A percentile compares a stretch with the other conserved stretches of the same genome.
These are phyloP conservation scores for Angomonas deanei DNA, from an alignment of 208 protist species.

Conservation along the genomic window DNA sequence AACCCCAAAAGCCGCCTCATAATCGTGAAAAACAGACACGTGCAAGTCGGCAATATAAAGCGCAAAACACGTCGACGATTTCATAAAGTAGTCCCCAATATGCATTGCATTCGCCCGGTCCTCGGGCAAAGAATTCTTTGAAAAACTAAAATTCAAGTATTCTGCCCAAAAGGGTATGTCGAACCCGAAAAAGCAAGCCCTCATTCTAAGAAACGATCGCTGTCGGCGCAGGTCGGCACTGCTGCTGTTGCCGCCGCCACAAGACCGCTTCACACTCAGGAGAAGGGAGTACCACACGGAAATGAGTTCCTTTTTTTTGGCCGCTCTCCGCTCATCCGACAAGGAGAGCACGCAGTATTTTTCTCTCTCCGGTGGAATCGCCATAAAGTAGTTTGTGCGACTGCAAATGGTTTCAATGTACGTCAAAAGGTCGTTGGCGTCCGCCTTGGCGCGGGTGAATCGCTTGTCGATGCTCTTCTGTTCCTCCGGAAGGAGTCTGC, in stretches of 20 bases:
- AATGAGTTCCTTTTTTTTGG: neutral
- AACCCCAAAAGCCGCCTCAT: neutral
- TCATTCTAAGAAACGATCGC: neutral
- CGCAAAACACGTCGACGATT: neutral
- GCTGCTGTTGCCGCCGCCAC: neutral
- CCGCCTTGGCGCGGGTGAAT: slow-evolving; percentile 30
- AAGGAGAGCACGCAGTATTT: neutral
- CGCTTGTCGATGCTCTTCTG: slow-evolving; percentile 42
- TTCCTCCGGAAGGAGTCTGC: slow-evolving; percentile 46
- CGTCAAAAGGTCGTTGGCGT: slow-evolving; percentile 26
- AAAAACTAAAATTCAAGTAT: too few relatives aligned
- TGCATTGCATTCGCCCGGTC: too few relatives aligned
- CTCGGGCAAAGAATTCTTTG: too few relatives aligned
- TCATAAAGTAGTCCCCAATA: neutral
- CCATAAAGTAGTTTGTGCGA: neutral
- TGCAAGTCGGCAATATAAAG: neutral
- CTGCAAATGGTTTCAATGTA: neutral
- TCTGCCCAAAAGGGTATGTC: neutral
- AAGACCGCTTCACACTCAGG: neutral
- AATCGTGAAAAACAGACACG: neutral
- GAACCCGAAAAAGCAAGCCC: neutral
- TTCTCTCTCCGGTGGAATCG: neutral
- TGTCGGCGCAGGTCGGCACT: neutral
- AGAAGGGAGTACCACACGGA: neutral
- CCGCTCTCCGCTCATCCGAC: neutral